phyloP scores from a whole-genome alignment of 2,329 filamentous ascomycete species.

The Polytolypa hystricis region DNA sequence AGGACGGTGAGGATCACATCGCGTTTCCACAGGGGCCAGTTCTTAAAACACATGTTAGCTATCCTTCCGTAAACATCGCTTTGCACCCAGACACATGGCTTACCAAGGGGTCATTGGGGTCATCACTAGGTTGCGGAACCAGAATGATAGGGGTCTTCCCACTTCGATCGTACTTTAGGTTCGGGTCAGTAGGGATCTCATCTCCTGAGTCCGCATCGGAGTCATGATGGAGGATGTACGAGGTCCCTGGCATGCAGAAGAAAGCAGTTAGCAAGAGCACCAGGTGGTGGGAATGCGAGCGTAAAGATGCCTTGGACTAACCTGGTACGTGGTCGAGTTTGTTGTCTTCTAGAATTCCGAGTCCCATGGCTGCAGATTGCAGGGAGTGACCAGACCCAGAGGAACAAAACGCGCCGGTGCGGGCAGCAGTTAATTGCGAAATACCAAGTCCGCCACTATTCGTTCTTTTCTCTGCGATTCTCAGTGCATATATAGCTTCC shows the following conservation, averaged over 20 bases:
- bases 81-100: constrained; percentile 8
- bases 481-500: too few relatives aligned
- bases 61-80: neutral
- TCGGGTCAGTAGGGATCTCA: constrained; percentile 24
- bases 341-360: constrained; percentile 62
- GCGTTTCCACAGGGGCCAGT: constrained; percentile 79
- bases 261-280: constrained; percentile 7
- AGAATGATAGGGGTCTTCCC: constrained; percentile 63
- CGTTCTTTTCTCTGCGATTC: too few relatives aligned
- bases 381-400: too few relatives aligned
- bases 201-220: constrained; percentile 39
- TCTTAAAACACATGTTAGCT: constrained; percentile 34
- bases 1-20: constrained; percentile 70
- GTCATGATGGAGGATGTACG: constrained; percentile 50
- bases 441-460: too few relatives aligned
- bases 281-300: neutral
- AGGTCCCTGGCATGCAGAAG: constrained; percentile 23
- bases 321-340: constrained; percentile 62
- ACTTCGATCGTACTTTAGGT: constrained; percentile 61
- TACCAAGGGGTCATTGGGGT: constrained; percentile 78
- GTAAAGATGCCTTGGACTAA: constrained; percentile 30
- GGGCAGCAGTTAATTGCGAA: too few relatives aligned
- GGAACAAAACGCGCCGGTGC: too few relatives aligned
- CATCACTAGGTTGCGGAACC: constrained; percentile 81
- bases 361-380: constrained; percentile 46